phyloP scores from a whole-genome alignment of 2,329 filamentous ascomycete species.

The Curvularia sp. region DNA sequence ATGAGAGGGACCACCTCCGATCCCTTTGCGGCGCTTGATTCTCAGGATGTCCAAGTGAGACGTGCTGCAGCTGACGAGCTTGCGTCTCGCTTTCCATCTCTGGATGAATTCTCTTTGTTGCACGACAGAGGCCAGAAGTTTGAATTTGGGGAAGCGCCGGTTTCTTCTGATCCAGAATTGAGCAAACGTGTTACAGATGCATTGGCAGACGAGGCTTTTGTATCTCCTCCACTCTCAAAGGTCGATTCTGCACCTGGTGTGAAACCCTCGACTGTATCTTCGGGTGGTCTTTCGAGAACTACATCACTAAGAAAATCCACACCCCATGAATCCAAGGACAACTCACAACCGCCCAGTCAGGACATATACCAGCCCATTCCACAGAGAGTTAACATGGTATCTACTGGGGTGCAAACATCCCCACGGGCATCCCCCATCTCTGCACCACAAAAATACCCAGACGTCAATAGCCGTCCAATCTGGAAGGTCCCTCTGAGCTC shows the following conservation, averaged over 20 bases:
- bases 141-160: slow-evolving; percentile 67
- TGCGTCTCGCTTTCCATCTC: slow-evolving; percentile 82
- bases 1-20: slow-evolving; percentile 74
- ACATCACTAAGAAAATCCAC: slow-evolving; percentile 43
- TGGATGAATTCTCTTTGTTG: slow-evolving; percentile 90
- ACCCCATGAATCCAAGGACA: slow-evolving; percentile 32
- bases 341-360: slow-evolving; percentile 34
- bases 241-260: slow-evolving; percentile 38
- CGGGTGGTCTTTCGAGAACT: slow-evolving; percentile 40
- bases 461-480: slow-evolving; percentile 56
- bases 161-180: slow-evolving; percentile 57
- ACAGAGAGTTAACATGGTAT: slow-evolving; percentile 63
- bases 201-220: slow-evolving; percentile 85
- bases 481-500: slow-evolving; percentile 60
- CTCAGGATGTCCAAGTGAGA: slow-evolving; percentile 60
- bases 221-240: slow-evolving; percentile 50
- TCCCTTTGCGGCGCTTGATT: slow-evolving; percentile 89
- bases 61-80: slow-evolving; percentile 74
- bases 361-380: slow-evolving; percentile 56
- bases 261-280: slow-evolving; percentile 40
- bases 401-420: slow-evolving; percentile 81
- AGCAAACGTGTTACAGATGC: slow-evolving; percentile 75
- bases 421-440: slow-evolving; percentile 55
- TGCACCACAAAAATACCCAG: slow-evolving; percentile 44
- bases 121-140: slow-evolving; percentile 86